phyloP scores from a whole-genome alignment of 225 moss, liverwort and hornwort genomes.

The Bryoerythrophyllum caledonicum region DNA sequence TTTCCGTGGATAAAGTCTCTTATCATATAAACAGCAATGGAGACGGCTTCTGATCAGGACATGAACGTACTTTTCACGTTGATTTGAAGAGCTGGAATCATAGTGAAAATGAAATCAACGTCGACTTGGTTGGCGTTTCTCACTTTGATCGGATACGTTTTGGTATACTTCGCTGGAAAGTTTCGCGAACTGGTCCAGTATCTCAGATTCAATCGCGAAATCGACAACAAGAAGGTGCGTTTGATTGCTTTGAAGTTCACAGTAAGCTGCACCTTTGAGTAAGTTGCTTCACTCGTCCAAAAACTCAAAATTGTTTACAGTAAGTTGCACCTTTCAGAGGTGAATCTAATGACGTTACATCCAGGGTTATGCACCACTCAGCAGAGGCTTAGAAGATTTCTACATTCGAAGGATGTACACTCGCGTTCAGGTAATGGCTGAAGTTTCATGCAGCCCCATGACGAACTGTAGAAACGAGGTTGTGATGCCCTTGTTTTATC shows the following conservation, averaged over 20 bases:
- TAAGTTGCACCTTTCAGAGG: background rate
- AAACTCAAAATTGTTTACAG: too few species aligned
- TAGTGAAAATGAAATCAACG: conserved; percentile 43
- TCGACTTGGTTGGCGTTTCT: conserved; percentile 58
- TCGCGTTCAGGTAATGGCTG: conserved; percentile 58
- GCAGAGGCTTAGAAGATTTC: conserved; percentile 79
- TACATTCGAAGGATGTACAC: conserved; percentile 75
- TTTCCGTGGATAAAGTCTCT: too few species aligned
- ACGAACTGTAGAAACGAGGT: too few species aligned
- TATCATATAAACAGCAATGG: background rate
- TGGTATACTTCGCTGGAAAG: conserved; percentile 76
- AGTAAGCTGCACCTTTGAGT: too few species aligned
- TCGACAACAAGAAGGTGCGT: conserved; percentile 35
- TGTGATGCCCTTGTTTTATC: too few species aligned
- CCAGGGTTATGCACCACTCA: conserved; percentile 90
- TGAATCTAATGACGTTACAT: background rate
- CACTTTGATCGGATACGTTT: conserved; percentile 65
- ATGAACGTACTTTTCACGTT: background rate
- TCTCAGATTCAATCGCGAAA: conserved; percentile 35
- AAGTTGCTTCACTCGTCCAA: background rate
- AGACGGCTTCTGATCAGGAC: background rate
- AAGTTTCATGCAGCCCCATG: too few species aligned
- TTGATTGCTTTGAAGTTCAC: background rate
- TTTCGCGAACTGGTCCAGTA: conserved; percentile 70
- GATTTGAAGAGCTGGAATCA: conserved; percentile 16